Conservation (phyloP, 371 early-diverging fungal species). For the Rhizopus stolonifer region DNA sequence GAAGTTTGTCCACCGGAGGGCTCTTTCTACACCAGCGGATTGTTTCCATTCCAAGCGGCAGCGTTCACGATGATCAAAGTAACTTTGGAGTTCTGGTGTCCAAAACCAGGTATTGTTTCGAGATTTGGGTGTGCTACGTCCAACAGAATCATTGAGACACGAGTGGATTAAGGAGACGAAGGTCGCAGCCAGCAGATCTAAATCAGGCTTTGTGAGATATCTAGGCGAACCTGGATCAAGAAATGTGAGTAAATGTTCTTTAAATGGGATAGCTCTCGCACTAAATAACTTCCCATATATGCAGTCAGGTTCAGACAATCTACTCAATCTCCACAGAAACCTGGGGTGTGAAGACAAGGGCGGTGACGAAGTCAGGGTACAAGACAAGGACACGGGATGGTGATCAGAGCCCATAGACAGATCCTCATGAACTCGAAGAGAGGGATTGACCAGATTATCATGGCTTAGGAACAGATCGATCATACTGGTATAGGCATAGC, state of each 20-base stretch:
- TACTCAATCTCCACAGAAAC: slow-evolving; percentile 4
- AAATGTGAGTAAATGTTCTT: not conserved
- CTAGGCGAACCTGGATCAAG: not conserved
- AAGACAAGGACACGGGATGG: slow-evolving; percentile 1
- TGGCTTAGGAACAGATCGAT: slow-evolving; percentile 5
- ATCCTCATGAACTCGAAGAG: not conserved
- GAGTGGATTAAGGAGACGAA: not conserved
- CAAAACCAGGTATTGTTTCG: slow-evolving; percentile 4
- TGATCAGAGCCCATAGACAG: slow-evolving; percentile 1
- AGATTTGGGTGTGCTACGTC: not conserved
- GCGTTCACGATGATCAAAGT: not conserved
- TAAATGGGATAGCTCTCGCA: not conserved
- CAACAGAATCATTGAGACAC: slow-evolving; percentile 7
- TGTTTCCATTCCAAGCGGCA: not conserved
- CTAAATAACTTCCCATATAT: not conserved
- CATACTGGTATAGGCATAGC: not conserved
- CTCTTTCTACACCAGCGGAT: not conserved
- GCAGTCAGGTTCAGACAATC: slow-evolving; percentile 1
- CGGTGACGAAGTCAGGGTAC: not conserved
- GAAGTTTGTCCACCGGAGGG: not conserved
- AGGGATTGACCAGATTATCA: not conserved
- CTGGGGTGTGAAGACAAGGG: slow-evolving; percentile 3
- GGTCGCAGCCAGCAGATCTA: not conserved
- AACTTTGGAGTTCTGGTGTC: not conserved
- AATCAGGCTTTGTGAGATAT: not conserved